Conservation (phyloP, 2,329 filamentous ascomycete genomes). For the Podosphaera leucotricha region DNA sequence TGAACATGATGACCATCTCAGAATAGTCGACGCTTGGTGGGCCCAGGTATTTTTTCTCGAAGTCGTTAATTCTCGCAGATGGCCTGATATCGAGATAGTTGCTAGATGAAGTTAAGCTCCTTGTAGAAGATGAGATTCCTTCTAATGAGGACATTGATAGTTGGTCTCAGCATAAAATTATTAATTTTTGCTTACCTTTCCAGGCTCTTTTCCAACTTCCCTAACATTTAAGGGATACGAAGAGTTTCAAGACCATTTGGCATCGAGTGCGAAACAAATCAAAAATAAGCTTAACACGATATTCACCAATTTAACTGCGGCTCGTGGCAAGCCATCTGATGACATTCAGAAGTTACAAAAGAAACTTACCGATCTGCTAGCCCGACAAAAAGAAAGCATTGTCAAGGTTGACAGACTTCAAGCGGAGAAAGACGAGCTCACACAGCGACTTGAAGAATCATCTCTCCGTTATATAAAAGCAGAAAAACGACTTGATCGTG, state of each 20-base stretch:
- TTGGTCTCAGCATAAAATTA: constrained; percentile 3
- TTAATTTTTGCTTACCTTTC: background rate
- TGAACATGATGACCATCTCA: constrained; percentile 80
- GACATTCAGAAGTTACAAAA: constrained; percentile 51
- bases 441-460: constrained; percentile 68
- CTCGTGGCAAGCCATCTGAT: constrained; percentile 32
- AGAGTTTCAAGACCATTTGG: constrained; percentile 63
- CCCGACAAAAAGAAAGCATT: constrained; percentile 59
- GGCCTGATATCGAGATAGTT: constrained; percentile 20
- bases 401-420: constrained; percentile 52
- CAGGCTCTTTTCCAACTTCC: constrained; percentile 33
- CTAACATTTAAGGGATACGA: constrained; percentile 37
- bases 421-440: constrained; percentile 61
- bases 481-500: constrained; percentile 79
- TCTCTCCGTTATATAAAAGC: constrained; percentile 84
- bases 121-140: constrained; percentile 28
- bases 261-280: constrained; percentile 52
- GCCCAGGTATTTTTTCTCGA: constrained; percentile 44
- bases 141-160: constrained; percentile 20
- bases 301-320: constrained; percentile 30
- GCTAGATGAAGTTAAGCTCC: constrained; percentile 37
- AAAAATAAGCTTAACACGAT: constrained; percentile 49
- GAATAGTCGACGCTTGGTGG: constrained; percentile 83
- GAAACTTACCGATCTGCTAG: constrained; percentile 51
- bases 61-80: background rate